These are phyloP conservation scores for Pseudozyma hubeiensis DNA, from an alignment of 1,284 basidiomycete genomes.

Conservation along the genomic window DNA sequence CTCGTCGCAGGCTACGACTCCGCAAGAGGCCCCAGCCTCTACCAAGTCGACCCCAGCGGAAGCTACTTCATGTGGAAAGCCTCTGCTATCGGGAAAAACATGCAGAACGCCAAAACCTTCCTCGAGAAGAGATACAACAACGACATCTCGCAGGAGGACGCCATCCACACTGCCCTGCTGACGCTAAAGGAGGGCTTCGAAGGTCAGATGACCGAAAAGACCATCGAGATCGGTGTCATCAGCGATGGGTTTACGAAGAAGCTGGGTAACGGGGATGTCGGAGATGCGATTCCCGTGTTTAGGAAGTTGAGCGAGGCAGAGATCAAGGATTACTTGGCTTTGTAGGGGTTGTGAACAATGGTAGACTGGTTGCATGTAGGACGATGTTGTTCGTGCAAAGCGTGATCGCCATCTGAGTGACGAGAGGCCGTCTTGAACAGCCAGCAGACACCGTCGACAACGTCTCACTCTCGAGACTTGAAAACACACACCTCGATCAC, in stretches of 20 bases:
- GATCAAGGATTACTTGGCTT: conserved; percentile 60
- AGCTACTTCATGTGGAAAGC: conserved; percentile 98
- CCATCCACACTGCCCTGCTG: conserved; percentile 97
- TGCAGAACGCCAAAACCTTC: conserved; percentile 99
- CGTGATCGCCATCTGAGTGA: too few relatives aligned
- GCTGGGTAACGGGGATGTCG: conserved; percentile 44
- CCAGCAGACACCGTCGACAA: too few relatives aligned
- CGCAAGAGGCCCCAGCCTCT: conserved; percentile 89
- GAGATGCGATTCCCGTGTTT: conserved; percentile 56
- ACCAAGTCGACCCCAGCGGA: conserved; percentile 98
- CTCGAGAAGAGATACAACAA: conserved; percentile 98
- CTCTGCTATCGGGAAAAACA: conserved; percentile 99
- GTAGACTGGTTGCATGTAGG: too few relatives aligned
- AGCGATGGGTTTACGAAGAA: conserved; percentile 67
- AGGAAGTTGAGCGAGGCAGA: conserved; percentile 61
- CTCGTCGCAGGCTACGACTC: conserved; percentile 96
- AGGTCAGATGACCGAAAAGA: conserved; percentile 99
- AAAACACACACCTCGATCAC: too few relatives aligned
- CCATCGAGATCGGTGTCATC: conserved; percentile 97
- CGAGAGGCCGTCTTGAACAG: too few relatives aligned
- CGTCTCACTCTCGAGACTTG: too few relatives aligned
- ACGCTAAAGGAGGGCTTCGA: conserved; percentile 99
- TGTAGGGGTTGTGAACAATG: conserved; percentile 10
- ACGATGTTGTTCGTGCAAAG: too few relatives aligned
- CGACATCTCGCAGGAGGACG: conserved; percentile 98